Conservation (phyloP, 2,329 filamentous ascomycete genomes). For the Arachnomyces sp. region DNA sequence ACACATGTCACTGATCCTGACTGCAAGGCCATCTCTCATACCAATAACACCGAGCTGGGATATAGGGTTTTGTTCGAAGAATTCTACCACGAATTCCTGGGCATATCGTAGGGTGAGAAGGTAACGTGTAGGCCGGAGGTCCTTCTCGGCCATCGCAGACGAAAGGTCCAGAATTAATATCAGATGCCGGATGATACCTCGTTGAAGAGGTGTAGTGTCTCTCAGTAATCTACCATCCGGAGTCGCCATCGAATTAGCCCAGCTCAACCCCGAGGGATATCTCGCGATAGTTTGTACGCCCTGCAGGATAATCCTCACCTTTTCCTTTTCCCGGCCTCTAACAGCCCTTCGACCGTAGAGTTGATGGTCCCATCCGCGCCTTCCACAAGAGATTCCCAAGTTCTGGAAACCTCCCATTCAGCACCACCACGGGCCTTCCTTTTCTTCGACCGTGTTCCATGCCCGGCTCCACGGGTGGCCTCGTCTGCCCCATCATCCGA, state of each 20-base stretch:
- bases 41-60: conserved; percentile 87
- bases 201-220: conserved; percentile 90
- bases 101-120: conserved; percentile 74
- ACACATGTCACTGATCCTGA: conserved; percentile 78
- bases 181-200: conserved; percentile 95
- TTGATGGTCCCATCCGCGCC: conserved; percentile 70
- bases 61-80: conserved; percentile 97
- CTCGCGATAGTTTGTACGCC: no score
- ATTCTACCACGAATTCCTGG: conserved; percentile 81
- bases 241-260: conserved; percentile 10
- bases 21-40: conserved; percentile 84
- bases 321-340: conserved; percentile 76
- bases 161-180: conserved; percentile 88
- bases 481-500: conserved; percentile 36
- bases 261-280: no score
- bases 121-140: conserved; percentile 80
- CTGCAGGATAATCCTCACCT: conserved; percentile 36
- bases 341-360: conserved; percentile 59
- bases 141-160: conserved; percentile 89
- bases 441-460: conserved; percentile 24
- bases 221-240: conserved; percentile 61
- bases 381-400: conserved; percentile 64
- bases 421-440: conserved; percentile 32
- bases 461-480: conserved; percentile 21
- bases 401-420: conserved; percentile 42